These are phyloP conservation scores for Acacia acuminata DNA, from an alignment of 306 rosid species.

Conservation along the genomic window DNA sequence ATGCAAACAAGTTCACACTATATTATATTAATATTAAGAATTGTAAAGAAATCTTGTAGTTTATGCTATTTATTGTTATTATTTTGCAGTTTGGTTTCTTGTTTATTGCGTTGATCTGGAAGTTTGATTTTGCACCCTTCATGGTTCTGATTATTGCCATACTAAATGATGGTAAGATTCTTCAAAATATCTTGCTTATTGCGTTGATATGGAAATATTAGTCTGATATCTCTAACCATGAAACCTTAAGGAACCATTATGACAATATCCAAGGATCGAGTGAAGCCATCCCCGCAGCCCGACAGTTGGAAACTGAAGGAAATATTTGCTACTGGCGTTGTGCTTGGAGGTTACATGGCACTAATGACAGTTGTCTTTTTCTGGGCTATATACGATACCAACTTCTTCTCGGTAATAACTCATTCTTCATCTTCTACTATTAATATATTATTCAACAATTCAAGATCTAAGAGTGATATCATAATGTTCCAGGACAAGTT, in stretches of 20 bases:
- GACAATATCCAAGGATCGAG: constrained; percentile 94
- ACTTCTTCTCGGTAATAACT: constrained; percentile 70
- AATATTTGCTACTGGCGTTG: constrained; percentile 90
- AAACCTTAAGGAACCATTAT: constrained; percentile 76
- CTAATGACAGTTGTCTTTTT: constrained; percentile 92
- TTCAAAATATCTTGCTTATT: too few relatives aligned
- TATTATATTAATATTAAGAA: background rate
- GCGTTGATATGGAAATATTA: background rate
- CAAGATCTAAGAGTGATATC: background rate
- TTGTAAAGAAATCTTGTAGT: constrained; percentile 5
- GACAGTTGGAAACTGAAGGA: constrained; percentile 94
- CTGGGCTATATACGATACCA: constrained; percentile 66
- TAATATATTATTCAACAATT: background rate
- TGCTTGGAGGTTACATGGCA: constrained; percentile 91
- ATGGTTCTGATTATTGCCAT: constrained; percentile 95
- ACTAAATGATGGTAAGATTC: constrained; percentile 80
- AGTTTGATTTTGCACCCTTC: constrained; percentile 91
- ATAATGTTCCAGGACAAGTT: constrained; percentile 60
- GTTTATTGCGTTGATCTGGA: constrained; percentile 94
- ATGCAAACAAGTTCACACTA: background rate
- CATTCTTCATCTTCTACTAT: background rate
- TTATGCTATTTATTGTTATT: constrained; percentile 14
- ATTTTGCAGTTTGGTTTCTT: constrained; percentile 81
- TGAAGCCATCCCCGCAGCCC: constrained; percentile 90
- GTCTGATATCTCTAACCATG: constrained; percentile 27